These are phyloP conservation scores for Botrytis sinoallii DNA, from an alignment of 2,329 filamentous ascomycete genomes.

Conservation along the genomic window DNA sequence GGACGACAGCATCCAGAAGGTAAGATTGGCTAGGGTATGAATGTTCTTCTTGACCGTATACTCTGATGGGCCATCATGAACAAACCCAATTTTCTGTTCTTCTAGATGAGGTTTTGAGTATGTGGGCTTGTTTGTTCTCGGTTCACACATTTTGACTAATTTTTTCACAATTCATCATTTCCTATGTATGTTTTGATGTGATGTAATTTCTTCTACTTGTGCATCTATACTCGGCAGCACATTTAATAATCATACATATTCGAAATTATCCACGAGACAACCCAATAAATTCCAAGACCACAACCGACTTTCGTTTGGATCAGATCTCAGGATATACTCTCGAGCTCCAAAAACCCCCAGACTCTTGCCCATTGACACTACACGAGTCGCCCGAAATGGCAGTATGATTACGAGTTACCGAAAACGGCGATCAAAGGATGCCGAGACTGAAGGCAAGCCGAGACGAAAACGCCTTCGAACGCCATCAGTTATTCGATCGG, in stretches of 20 bases:
- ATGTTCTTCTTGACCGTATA: background rate
- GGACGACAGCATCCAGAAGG: background rate
- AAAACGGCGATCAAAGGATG: background rate
- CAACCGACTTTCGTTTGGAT: too few species aligned
- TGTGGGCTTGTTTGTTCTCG: too few species aligned
- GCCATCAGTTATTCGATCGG: background rate
- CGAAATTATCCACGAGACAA: background rate
- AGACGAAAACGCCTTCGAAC: background rate
- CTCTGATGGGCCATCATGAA: background rate
- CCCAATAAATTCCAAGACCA: background rate
- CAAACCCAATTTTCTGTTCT: background rate
- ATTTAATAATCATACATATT: background rate
- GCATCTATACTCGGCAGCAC: background rate
- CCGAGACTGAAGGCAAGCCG: background rate
- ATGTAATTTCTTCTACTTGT: background rate
- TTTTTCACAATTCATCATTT: background rate
- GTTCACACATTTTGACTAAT: background rate
- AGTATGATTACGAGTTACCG: background rate
- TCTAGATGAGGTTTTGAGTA: background rate
- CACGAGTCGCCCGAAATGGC: background rate
- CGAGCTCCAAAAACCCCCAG: background rate
- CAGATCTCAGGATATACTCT: background rate
- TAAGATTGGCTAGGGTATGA: background rate
- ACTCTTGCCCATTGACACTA: background rate
- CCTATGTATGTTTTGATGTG: background rate